These are phyloP conservation scores for Beauveria asiatica DNA, from an alignment of 2,329 filamentous ascomycete genomes.

Conservation along the genomic window DNA sequence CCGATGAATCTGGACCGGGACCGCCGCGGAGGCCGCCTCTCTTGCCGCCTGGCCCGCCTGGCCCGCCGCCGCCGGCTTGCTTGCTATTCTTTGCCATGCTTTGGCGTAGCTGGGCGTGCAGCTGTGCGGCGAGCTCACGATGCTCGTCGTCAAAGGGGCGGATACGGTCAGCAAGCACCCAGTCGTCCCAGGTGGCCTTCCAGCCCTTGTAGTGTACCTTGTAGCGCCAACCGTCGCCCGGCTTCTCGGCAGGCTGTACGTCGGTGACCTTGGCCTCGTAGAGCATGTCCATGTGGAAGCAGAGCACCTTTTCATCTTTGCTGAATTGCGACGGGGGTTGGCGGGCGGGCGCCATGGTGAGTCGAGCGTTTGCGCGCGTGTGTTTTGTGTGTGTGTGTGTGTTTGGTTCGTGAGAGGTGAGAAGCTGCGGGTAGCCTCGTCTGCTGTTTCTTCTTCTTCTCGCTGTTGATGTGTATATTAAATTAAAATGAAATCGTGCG, in stretches of 20 bases:
- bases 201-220: conserved; percentile 98
- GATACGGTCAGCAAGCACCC: conserved; percentile 88
- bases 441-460: too few species aligned
- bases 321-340: conserved; percentile 39
- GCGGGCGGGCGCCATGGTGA: conserved; percentile 33
- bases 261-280: conserved; percentile 97
- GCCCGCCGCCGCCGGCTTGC: conserved; percentile 26
- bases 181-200: conserved; percentile 99
- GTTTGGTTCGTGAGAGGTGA: too few species aligned
- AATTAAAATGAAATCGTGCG: too few species aligned
- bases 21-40: neutral
- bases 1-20: conserved; percentile 37
- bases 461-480: too few species aligned
- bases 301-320: conserved; percentile 90
- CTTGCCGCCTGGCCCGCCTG: conserved; percentile 2
- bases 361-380: too few species aligned
- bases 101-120: conserved; percentile 59
- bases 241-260: conserved; percentile 60
- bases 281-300: conserved; percentile 93
- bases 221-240: conserved; percentile 66
- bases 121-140: conserved; percentile 71
- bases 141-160: conserved; percentile 94
- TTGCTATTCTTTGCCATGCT: conserved; percentile 45
- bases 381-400: neutral
- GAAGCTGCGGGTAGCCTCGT: too few species aligned